Evolutionary conservation across 495 filamentous ascomycete genomes (phyloP), one percentile per base, ranked within the genome.

Genomic region (Podospora conica): DNA sequence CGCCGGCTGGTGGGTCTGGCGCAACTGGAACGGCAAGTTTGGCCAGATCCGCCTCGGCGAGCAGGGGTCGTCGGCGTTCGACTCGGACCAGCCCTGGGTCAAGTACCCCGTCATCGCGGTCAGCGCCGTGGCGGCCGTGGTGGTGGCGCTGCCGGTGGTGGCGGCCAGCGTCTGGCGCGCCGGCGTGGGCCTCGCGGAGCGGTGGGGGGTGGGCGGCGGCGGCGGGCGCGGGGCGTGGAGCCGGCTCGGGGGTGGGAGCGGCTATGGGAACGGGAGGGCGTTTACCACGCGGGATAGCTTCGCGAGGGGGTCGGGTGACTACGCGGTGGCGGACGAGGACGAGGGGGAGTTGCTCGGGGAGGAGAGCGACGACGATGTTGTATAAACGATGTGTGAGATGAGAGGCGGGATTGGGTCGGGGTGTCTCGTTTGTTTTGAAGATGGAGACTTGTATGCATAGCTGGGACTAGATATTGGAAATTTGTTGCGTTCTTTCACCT

Each of bases 301-400:
- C 77, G 89, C 91, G 23, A 87, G 92, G 61, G 89, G 90, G 9
- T 83, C 90, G 60, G 87, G 91, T 8, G 91, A 96, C 73, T 98
- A 97, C 76, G 85, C 87, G 15, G 83, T 90, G 74, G 91, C 96
- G 55, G 92, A 93, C 73, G 88, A 91, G 65, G 95, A 98, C 75
- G 95, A 97, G 77, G 94, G 94, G 64, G 92, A 96, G 78, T 77
- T 97, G 72, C 80, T 98, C 24, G 94, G 94, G 1, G 91, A 92
- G 66, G 95, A 96, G 60, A 96, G 95, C 66, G 95, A 96, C 58
- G 95, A 97, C 72, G 93, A 97, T 66, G 85, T 87, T 48, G 40
- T 48, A 48, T 48, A 48, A 48, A 48, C 40, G n/a, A n/a, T 15
- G n/a, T n/a, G n/a, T n/a, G 18, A n/a, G 15, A 58, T 90, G 78